Conservation (phyloP, 2,329 filamentous ascomycete genomes). For the Sporothrix globosa region DNA sequence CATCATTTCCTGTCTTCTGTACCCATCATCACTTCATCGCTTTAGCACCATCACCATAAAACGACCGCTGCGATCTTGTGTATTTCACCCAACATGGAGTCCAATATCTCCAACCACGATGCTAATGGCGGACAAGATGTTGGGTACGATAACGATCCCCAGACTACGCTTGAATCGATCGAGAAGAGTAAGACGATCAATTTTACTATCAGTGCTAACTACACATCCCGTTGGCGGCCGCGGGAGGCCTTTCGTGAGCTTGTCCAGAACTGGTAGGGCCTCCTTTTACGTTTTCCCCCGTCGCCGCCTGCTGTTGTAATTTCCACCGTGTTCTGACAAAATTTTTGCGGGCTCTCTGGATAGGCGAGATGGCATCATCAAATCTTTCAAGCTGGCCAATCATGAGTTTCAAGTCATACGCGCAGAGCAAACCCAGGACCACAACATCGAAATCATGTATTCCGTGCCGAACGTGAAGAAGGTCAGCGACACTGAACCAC, state of each 20-base stretch:
- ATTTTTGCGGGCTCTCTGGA: background rate
- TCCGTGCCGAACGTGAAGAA: slow-evolving; percentile 31
- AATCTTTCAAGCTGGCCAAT: slow-evolving; percentile 37
- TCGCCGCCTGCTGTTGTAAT: background rate
- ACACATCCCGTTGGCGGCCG: background rate
- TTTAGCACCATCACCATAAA: too few species aligned
- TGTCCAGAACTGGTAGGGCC: background rate
- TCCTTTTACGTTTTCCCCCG: background rate
- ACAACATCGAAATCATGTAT: slow-evolving; percentile 40
- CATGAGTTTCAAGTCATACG: slow-evolving; percentile 37
- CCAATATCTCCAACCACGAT: too few species aligned
- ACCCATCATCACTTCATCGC: too few species aligned
- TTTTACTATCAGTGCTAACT: slow-evolving; percentile 6
- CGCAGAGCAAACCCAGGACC: slow-evolving; percentile 31
- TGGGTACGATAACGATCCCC: background rate
- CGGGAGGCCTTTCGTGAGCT: slow-evolving; percentile 19
- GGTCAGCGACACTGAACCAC: background rate
- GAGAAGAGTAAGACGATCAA: background rate
- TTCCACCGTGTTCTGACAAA: background rate
- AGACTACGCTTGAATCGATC: background rate
- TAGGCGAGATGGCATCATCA: slow-evolving; percentile 24
- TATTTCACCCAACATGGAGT: too few species aligned
- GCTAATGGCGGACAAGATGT: background rate
- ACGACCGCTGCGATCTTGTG: too few species aligned
- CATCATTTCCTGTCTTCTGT: too few species aligned